These are phyloP conservation scores for Trichophyton rubrum DNA, from an alignment of 2,329 filamentous ascomycete genomes.

Conservation along the genomic window DNA sequence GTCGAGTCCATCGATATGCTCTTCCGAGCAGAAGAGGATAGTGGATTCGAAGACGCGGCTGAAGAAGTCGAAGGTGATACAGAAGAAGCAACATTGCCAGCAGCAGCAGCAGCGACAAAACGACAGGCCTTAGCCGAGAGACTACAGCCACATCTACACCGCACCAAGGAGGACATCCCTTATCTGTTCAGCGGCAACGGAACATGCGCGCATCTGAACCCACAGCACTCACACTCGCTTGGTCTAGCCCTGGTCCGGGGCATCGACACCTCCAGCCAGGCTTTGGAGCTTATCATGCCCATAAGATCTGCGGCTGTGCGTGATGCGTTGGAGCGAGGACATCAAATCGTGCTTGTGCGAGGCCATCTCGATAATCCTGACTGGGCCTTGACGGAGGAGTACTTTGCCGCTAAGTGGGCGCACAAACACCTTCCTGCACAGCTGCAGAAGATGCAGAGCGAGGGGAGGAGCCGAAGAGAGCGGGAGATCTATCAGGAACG, in stretches of 20 bases:
- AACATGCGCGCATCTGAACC: conserved; percentile 35
- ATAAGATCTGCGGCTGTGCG: conserved; percentile 24
- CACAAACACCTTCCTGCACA: conserved; percentile 21
- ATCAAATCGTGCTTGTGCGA: conserved; percentile 37
- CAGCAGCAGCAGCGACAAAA: neutral
- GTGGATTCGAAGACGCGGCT: neutral
- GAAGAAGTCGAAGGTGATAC: neutral
- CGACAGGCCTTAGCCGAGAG: neutral
- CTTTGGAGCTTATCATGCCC: conserved; percentile 40
- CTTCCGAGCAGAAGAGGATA: conserved; percentile 3
- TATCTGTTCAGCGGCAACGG: conserved; percentile 37
- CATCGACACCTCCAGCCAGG: conserved; percentile 28
- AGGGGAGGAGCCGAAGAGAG: conserved; percentile 7
- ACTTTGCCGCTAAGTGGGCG: conserved; percentile 28
- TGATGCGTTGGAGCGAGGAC: conserved; percentile 21
- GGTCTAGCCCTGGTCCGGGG: conserved; percentile 39
- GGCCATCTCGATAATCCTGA: conserved; percentile 35
- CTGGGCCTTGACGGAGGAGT: conserved; percentile 35
- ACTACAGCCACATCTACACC: conserved; percentile 11
- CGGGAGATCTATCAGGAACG: conserved; percentile 9
- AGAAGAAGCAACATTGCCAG: neutral
- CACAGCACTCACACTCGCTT: conserved; percentile 35
- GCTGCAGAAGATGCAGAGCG: conserved; percentile 14
- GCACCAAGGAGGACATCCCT: conserved; percentile 37
- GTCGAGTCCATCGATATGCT: neutral